These are phyloP conservation scores for Monosporozyma solicola DNA, from an alignment of 805 yeast genomes.

Conservation along the genomic window DNA sequence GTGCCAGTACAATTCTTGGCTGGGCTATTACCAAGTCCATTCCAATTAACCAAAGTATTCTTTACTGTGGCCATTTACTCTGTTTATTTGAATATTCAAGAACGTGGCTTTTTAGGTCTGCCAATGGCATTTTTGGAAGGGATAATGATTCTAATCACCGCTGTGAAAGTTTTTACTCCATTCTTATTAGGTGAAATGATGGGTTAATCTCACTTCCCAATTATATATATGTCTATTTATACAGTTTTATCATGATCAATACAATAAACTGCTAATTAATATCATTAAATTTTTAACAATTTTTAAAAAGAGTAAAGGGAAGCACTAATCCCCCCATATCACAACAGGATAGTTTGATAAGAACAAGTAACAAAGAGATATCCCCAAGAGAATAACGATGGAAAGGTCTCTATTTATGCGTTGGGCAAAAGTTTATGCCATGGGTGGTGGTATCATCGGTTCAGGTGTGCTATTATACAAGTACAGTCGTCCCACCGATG, in stretches of 20 bases:
- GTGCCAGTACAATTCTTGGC: constrained; percentile 79
- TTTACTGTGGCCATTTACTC: constrained; percentile 85
- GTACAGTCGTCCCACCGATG: constrained; percentile 79
- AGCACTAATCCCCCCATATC: background rate
- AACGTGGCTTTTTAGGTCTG: constrained; percentile 55
- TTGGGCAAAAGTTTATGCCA: constrained; percentile 49
- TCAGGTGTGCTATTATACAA: constrained; percentile 64
- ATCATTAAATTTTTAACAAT: background rate
- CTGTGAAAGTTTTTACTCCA: constrained; percentile 73
- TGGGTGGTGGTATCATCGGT: constrained; percentile 61
- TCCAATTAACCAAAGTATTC: constrained; percentile 71
- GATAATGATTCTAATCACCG: constrained; percentile 59
- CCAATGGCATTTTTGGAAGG: constrained; percentile 68
- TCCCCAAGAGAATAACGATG: constrained; percentile 9
- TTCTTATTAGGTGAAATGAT: constrained; percentile 49
- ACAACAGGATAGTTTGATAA: background rate
- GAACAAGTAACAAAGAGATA: background rate
- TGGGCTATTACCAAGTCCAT: constrained; percentile 73
- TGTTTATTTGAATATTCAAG: constrained; percentile 56
- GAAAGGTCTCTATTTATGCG: constrained; percentile 44
- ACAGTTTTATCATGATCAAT: background rate
- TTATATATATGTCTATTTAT: background rate
- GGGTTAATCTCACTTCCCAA: constrained; percentile 15
- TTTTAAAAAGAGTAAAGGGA: background rate
- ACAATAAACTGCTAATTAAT: background rate